phyloP scores from a whole-genome alignment of 345 rosid genomes.

The Microcos paniculata region DNA sequence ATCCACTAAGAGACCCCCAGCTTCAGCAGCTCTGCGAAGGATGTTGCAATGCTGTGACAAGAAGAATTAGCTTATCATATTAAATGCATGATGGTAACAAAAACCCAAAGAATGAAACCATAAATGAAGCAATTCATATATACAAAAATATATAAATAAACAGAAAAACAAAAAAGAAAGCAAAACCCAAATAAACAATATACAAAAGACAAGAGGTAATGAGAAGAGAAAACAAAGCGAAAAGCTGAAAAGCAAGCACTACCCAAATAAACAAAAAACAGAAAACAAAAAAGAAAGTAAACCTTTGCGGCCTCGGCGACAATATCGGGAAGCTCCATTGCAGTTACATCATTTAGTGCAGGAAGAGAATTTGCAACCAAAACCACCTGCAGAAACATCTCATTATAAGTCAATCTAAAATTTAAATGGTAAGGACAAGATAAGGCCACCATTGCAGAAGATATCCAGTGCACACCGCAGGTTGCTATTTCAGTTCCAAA shows the following conservation, averaged over 20 bases:
- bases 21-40: slow-evolving; percentile 94
- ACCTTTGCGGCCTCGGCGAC: slow-evolving; percentile 99
- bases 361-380: slow-evolving; percentile 97
- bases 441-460: background rate
- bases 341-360: slow-evolving; percentile 92
- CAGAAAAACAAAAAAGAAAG: background rate
- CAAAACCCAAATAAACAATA: background rate
- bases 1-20: slow-evolving; percentile 91
- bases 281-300: background rate
- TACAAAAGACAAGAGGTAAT: background rate
- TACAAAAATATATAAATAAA: too few species aligned
- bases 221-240: background rate
- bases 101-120: background rate
- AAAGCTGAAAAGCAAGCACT: background rate
- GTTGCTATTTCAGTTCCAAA: background rate
- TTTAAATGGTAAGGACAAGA: slow-evolving; percentile 13
- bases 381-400: slow-evolving; percentile 67
- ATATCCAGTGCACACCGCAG: background rate
- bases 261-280: too few species aligned
- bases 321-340: slow-evolving; percentile 98
- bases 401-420: slow-evolving; percentile 9
- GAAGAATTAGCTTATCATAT: slow-evolving; percentile 18
- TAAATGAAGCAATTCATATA: background rate
- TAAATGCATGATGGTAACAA: background rate
- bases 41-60: slow-evolving; percentile 83